Evolutionary conservation across 2,329 filamentous ascomycete species (phyloP), one percentile per base, ranked within the genome.

Genomic region (Trichoderma hamatum): DNA sequence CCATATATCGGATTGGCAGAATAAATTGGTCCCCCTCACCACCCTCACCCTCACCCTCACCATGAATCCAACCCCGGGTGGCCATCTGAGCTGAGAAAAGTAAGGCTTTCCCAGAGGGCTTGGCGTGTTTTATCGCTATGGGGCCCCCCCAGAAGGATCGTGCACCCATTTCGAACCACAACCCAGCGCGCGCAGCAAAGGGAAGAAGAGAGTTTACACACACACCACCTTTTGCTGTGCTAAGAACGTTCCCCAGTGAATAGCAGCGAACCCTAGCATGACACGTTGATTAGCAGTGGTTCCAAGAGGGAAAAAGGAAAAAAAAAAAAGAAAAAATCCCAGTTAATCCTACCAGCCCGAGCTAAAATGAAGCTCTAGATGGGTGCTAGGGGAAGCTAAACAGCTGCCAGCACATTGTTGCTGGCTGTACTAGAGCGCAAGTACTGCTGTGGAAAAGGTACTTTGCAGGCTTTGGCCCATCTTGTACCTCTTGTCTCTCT

Each of bases 111-210:
- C 16, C 39, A 43, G 39, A 19, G 39, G 63, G 34, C 63, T 21
- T 43, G 63, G 63, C 63, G 63, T 46, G 63, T 66, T 66, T 66
- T 66, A 66, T 55, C 63, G 63, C 51, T 26, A 66, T 32, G 52
- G 63, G 63, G 63, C 36, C 13, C 21, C 10, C 46, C 46, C 46
- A 21, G 21, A 49, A 24, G 46, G n/a, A 49, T 49, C 46, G 10
- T 13, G 11, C 39, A 43, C 39, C 39, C 36, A 39, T 39, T 39
- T 39, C 14, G 5, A 43, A 43, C 30, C 30, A 30, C 30, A 1
- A 9, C 36, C n/a, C n/a, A 49, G 43, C 43, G 43, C 43, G 36
- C 36, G 16, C 36, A 43, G 36, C 6, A 19, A 19, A 19, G 39
- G 19, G 16, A 43, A 9, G 16, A 43, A 7, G 19, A 19, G 6